phyloP scores from a whole-genome alignment of 768 basidiomycete genomes.

The Suillus lakei region DNA sequence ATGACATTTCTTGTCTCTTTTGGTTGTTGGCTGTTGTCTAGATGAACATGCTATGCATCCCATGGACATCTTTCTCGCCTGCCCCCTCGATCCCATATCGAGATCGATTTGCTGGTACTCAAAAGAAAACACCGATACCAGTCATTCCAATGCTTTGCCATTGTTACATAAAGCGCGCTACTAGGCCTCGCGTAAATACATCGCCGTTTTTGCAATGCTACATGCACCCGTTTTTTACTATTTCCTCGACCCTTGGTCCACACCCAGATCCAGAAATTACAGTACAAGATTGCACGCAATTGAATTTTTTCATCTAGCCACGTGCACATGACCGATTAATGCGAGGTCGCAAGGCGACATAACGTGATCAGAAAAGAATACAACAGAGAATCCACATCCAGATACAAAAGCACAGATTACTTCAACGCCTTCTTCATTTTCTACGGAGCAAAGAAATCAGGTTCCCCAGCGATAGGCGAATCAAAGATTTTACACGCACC shows the following conservation, averaged over 20 bases:
- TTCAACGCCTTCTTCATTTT: slow-evolving; percentile 86
- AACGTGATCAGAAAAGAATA: not conserved
- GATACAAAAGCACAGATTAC: slow-evolving; percentile 30
- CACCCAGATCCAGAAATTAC: not conserved
- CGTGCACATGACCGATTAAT: not conserved
- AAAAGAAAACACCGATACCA: not conserved
- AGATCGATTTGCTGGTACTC: not conserved
- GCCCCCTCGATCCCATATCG: not conserved
- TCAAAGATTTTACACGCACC: slow-evolving; percentile 47
- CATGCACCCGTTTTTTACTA: not conserved
- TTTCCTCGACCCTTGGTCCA: not conserved
- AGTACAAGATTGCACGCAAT: not conserved
- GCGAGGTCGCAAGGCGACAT: not conserved
- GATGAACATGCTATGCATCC: not conserved
- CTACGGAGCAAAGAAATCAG: slow-evolving; percentile 38
- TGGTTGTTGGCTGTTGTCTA: not conserved
- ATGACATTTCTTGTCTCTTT: not conserved
- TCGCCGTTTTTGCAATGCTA: not conserved
- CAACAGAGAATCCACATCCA: slow-evolving; percentile 4
- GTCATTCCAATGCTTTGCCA: not conserved
- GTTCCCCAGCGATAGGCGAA: not conserved
- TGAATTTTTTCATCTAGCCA: not conserved
- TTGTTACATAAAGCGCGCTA: not conserved
- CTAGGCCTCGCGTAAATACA: not conserved
- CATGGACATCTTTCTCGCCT: not conserved